Evolutionary conservation across 306 rosid genomes (phyloP), one percentile per base, ranked within the genome.

Genomic region (Senna siamea): DNA sequence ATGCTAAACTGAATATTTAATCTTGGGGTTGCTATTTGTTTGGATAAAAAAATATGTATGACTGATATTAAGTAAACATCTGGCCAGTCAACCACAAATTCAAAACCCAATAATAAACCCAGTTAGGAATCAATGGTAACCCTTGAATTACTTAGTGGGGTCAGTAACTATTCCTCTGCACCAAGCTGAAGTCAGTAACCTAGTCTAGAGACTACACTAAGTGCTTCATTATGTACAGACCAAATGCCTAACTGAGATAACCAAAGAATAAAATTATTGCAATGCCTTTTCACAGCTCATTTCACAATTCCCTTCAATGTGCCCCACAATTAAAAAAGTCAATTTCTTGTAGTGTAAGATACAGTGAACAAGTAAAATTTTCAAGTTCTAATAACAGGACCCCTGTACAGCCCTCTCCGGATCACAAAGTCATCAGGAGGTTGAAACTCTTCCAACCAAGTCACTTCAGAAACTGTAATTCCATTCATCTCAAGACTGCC

Each of bases 321-420:
- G 79, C 77, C 82, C 85, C 84, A 86, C 51, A 75, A 79, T 68
- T 26, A 26, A 35, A 58, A 43, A 79, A 66, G 78, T 80, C 72
- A 73, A 78, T 76, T 80, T 56, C 63, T 72, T 76, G 58, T 41
- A 72, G 22, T 60, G 80, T 73, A 57, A 57, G 18, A 15, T 50
- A 71, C 81, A 69, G 6, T 75, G 72, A 82, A 68, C 67, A 43
- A 62, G 77, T 74, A 26, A 75, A 82, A 20, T 2, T 20, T 78
- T 89, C 85, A 93, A 46, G 89, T 84, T 93, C 85, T 87, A 85
- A 93, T 91, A 75, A 91, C 87, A 61, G 97, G 98, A 80, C 98
- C 98, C 83, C 63, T 93, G 89, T 93, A 93, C 53, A 76, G 86
- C 87, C 91, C 98, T 85, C 98, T 85, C 80, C 86, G 87, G 69